Base-by-base conservation (phyloP, 1,139 yeast species). In the Pichia inconspicua region DNA sequence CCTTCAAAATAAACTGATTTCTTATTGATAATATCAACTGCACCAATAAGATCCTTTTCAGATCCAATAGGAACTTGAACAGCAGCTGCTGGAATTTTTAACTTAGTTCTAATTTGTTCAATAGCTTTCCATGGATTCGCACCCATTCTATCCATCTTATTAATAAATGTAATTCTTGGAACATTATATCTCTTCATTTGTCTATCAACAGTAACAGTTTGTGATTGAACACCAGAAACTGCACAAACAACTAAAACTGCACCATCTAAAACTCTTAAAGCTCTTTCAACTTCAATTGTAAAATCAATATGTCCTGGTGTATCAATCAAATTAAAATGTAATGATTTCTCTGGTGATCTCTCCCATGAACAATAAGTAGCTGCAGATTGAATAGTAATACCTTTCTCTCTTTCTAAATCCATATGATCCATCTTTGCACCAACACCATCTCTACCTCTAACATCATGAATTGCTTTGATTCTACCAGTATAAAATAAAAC, bases 131-230 rank as follows among this genome's bases (percentile, higher is more conserved):
- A 92, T 25, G 98, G 98, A 67, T 90, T 83, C 50, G 98, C 89
- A 56, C 98, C 98, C 96, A 92, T 88, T 66, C 98, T 82, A 69
- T 92, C 98, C 97, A 92, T 90, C 73, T 92, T 92, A 72, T 92
- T 92, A 67, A 92, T 85, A 62, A 92, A 94, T 12, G 98, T 92
- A 50, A 94, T 77, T 66, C 98, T 80, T 49, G 98, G 98, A 62
- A 92, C 96, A 65, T 92, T 89, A 69, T 92, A 94, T 66, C 98
- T 83, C 62, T 96, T 82, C 98, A 94, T 94, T 72, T 92, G 98
- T 66, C 98, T 83, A 68, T 92, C 98, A 46, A 92, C 98, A 44
- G 98, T 92, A 53, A 92, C 96, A 17, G 98, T 92, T 70, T 92
- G 98, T 8, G 96, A 88, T 70, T 92, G 98, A 45, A 92, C 98